Evolutionary conservation across 2,329 filamentous ascomycete genomes (phyloP).

Genomic region (Colletotrichum melonis): DNA sequence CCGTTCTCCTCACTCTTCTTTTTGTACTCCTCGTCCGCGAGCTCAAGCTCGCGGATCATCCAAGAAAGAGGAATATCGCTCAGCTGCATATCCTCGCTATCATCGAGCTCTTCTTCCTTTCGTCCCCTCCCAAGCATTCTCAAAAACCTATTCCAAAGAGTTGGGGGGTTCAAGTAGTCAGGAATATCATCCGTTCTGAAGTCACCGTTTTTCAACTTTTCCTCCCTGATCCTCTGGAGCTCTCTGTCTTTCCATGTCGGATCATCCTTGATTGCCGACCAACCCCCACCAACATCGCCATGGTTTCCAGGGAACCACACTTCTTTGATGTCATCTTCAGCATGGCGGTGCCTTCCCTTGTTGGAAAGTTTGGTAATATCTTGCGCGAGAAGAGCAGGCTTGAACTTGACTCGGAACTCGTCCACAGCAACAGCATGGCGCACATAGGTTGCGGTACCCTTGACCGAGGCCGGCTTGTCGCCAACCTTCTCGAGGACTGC

Average conservation of each 20-base stretch:
- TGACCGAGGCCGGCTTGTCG: slow-evolving; percentile 48
- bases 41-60: slow-evolving; percentile 62
- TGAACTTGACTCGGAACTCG: slow-evolving; percentile 66
- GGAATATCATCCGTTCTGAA: slow-evolving; percentile 29
- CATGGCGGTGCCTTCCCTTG: slow-evolving; percentile 27
- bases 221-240: not conserved
- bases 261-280: slow-evolving; percentile 47
- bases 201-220: not conserved
- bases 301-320: slow-evolving; percentile 68
- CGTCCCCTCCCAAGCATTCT: not conserved
- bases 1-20: not conserved
- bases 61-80: slow-evolving; percentile 62
- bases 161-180: not conserved
- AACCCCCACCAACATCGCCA: slow-evolving; percentile 65
- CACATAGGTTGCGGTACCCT: slow-evolving; percentile 55
- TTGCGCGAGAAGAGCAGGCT: slow-evolving; percentile 58
- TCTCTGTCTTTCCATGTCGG: not conserved
- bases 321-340: slow-evolving; percentile 55
- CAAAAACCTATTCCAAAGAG: not conserved
- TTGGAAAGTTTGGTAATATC: slow-evolving; percentile 39
- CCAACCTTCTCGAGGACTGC: slow-evolving; percentile 50
- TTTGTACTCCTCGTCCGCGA: slow-evolving; percentile 44
- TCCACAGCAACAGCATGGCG: slow-evolving; percentile 65
- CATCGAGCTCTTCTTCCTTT: slow-evolving; percentile 43
- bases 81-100: slow-evolving; percentile 51